These are phyloP conservation scores for Choiromyces venosus DNA, from an alignment of 495 filamentous ascomycete species.

Conservation along the genomic window DNA sequence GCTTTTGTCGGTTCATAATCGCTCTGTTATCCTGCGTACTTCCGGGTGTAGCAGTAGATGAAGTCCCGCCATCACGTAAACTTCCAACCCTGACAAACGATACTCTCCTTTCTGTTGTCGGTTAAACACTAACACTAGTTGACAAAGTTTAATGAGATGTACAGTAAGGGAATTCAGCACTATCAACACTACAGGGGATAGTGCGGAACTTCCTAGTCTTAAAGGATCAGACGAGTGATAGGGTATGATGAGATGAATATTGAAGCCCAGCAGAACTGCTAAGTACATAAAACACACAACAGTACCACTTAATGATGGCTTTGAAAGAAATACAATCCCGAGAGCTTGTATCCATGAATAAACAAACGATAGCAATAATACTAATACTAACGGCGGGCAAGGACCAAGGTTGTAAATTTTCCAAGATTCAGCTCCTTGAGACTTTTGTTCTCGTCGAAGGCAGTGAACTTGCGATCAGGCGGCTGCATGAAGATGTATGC, in stretches of 20 bases:
- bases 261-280: neutral
- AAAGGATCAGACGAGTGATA: neutral
- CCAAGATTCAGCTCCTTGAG: neutral
- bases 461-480: neutral
- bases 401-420: neutral
- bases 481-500: neutral
- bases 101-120: no score
- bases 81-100: no score
- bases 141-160: no score
- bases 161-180: no score
- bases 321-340: neutral
- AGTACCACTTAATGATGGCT: neutral
- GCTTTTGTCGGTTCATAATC: no score
- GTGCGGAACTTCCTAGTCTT: no score
- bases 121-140: no score
- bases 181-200: no score
- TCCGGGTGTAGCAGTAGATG: no score
- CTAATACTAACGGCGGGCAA: neutral
- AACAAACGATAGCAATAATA: neutral
- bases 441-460: neutral
- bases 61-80: no score
- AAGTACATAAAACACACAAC: neutral
- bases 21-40: no score
- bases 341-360: neutral
- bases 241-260: neutral